Evolutionary conservation across 805 yeast genomes (phyloP), one percentile per base, ranked within the genome.

Genomic region (Ogataea haglerorum): DNA sequence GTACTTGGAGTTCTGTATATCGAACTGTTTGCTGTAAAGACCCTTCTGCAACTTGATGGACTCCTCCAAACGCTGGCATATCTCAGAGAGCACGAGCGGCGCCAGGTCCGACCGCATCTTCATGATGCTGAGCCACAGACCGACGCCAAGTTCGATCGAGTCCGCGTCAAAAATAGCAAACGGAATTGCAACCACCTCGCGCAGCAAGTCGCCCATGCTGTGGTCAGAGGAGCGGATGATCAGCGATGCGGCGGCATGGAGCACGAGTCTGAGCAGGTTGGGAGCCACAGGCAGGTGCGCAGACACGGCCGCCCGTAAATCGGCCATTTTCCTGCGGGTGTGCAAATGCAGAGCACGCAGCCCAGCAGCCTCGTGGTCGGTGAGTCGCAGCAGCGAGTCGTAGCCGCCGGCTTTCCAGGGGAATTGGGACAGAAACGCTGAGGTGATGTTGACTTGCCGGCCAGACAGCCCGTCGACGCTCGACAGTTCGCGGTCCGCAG

Each of bases 111-210:
- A 77, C 34, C 78, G 71, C 48, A 83, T 87, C 42, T 81, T 79
- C 64, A 85, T 77, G 14, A 86, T 73, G 33, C 87, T 78, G 30
- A 85, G 68, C 98, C 98, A 91, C 22, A 82, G 72, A n/a, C 79
- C 74, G 12, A 82, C 76, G 0, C 90, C 86, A 7, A 78, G 69
- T 40, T 75, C 76, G 59, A 89, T 75, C 3, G 79, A 65, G 13
- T 67, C 64, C 0, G 82, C 69, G 10, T 80, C 77, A 55, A 89
- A 85, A 1, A 72, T 61, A 13, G 68, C 61, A 63, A 91, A 87
- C 1, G 98, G 96, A 13, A 89, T 68, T 16, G 70, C 73, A 2
- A 82, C 85, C 38, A 85, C 58, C 42, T 75, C 67, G 15, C 73
- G 60, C 8, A 73, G 58, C 45, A 76, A 53, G 45, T 72, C 77